Conservation (phyloP, 2,329 filamentous ascomycete species). For the Emericellopsis cladophorae region DNA sequence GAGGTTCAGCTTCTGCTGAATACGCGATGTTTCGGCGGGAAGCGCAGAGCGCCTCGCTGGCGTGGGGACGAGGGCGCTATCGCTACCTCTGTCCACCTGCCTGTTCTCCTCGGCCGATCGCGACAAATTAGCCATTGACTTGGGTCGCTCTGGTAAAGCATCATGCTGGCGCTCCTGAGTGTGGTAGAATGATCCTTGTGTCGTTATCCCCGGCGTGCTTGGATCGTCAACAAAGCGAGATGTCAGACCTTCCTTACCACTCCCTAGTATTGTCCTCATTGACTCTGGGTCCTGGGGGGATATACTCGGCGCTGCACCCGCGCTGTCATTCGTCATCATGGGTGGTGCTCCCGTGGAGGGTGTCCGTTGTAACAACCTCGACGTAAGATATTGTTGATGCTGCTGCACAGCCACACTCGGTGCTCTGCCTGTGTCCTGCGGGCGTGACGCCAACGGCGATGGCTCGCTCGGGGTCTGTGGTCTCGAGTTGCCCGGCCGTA, state of each 20-base stretch:
- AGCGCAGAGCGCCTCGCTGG: conserved; percentile 24
- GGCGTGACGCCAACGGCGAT: background rate
- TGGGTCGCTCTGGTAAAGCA: conserved; percentile 21
- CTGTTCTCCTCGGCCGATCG: conserved; percentile 10
- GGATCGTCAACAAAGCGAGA: conserved; percentile 46
- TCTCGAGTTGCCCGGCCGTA: conserved; percentile 23
- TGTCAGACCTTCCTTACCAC: conserved; percentile 35
- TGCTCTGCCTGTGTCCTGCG: conserved; percentile 1
- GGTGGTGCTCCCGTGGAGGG: conserved; percentile 49
- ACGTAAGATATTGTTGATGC: conserved; percentile 53
- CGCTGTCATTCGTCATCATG: conserved; percentile 48
- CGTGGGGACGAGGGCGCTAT: conserved; percentile 34
- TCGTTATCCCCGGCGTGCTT: conserved; percentile 30
- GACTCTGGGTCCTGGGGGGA: conserved; percentile 17
- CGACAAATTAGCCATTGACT: conserved; percentile 25
- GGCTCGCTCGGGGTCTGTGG: conserved; percentile 19
- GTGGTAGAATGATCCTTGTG: conserved; percentile 39
- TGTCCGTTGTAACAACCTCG: conserved; percentile 51
- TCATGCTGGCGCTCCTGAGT: conserved; percentile 10
- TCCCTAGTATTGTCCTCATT: conserved; percentile 12
- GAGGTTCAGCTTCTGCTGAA: conserved; percentile 64
- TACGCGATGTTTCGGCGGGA: conserved; percentile 47
- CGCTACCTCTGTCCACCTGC: conserved; percentile 15
- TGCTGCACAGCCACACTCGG: conserved; percentile 1
- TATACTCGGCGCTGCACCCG: conserved; percentile 17